phyloP scores from a whole-genome alignment of 495 filamentous ascomycete genomes.

The Penicillium daleae region DNA sequence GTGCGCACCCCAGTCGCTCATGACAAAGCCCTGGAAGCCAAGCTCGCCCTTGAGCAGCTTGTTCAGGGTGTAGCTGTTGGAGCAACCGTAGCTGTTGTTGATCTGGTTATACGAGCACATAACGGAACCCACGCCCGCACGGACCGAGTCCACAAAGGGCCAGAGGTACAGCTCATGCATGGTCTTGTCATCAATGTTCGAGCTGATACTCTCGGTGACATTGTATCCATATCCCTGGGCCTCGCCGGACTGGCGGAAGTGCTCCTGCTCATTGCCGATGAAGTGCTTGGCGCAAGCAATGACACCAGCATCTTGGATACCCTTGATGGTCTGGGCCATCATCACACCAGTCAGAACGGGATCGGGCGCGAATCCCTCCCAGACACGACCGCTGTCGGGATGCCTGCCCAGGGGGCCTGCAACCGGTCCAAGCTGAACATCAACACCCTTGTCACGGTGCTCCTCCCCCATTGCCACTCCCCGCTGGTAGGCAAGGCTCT shows the following conservation, averaged over 20 bases:
- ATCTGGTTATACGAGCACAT: conserved; percentile 96
- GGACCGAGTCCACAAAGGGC: conserved; percentile 76
- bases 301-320: conserved; percentile 80
- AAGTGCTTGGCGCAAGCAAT: conserved; percentile 85
- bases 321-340: conserved; percentile 75
- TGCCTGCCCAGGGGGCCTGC: conserved; percentile 80
- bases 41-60: conserved; percentile 87
- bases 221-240: conserved; percentile 63
- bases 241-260: conserved; percentile 80
- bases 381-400: conserved; percentile 85
- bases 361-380: conserved; percentile 74
- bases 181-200: conserved; percentile 90
- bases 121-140: conserved; percentile 77
- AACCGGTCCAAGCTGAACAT: conserved; percentile 86
- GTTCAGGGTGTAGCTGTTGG: conserved; percentile 76
- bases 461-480: conserved; percentile 82
- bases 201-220: conserved; percentile 67
- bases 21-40: conserved; percentile 92
- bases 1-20: conserved; percentile 90
- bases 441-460: conserved; percentile 80
- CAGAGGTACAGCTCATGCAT: conserved; percentile 96
- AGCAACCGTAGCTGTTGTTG: conserved; percentile 72
- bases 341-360: conserved; percentile 75
- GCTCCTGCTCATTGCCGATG: conserved; percentile 74
- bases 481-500: conserved; percentile 69